These are phyloP conservation scores for Fusarium falciforme DNA, from an alignment of 2,329 filamentous ascomycete species.

Conservation along the genomic window DNA sequence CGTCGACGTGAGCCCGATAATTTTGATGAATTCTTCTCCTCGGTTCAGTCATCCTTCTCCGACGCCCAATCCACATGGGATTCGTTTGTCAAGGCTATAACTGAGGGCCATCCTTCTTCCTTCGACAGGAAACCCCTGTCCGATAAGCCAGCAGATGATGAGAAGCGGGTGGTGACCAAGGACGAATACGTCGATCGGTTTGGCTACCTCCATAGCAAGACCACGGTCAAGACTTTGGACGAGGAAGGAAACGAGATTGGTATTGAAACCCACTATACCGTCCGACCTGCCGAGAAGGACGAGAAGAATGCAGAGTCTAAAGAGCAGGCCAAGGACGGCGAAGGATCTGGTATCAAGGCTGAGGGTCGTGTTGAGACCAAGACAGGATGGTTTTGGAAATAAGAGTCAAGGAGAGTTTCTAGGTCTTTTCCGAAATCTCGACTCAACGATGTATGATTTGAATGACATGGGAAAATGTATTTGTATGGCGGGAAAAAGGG, in stretches of 20 bases:
- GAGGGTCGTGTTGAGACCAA: conserved; percentile 41
- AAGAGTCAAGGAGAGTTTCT: neutral
- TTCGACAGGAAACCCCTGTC: conserved; percentile 16
- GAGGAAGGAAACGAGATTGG: conserved; percentile 56
- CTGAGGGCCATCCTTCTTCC: conserved; percentile 27
- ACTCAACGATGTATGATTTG: conserved; percentile 29
- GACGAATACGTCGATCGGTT: conserved; percentile 57
- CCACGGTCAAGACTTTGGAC: conserved; percentile 54
- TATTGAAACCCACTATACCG: conserved; percentile 50
- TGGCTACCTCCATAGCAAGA: conserved; percentile 57
- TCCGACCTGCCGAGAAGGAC: conserved; percentile 46
- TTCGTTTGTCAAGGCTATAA: conserved; percentile 52
- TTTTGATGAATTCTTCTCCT: conserved; percentile 57
- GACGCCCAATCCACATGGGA: conserved; percentile 55
- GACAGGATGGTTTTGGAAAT: conserved; percentile 57
- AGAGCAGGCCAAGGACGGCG: conserved; percentile 24
- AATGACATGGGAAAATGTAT: conserved; percentile 2
- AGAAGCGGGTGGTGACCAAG: conserved; percentile 50
- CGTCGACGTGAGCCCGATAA: conserved; percentile 42
- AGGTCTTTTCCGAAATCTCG: conserved; percentile 2
- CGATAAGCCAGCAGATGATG: conserved; percentile 18
- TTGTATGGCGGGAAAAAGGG: neutral
- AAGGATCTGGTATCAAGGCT: conserved; percentile 15
- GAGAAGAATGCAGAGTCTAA: conserved; percentile 9
- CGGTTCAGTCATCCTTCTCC: conserved; percentile 52